A percentile compares a stretch with the other conserved stretches of the same genome.
Conservation (phyloP, 139 green algal genomes). For the Micromonas pusilla region DNA sequence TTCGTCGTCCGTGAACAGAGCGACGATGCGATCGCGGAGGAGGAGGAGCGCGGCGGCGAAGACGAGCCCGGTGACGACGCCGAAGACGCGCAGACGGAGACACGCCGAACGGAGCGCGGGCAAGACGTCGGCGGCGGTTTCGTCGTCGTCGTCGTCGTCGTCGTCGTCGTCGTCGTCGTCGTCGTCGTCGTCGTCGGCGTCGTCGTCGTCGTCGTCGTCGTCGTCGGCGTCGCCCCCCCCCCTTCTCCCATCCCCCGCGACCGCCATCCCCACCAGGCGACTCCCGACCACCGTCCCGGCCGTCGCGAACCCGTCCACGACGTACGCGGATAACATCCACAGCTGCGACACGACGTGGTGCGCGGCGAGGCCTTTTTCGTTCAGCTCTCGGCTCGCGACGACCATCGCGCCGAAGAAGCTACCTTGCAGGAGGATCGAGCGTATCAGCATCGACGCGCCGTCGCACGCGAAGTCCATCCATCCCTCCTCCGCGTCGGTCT, state of each 20-base stretch:
- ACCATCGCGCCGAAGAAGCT: background rate
- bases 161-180: no score
- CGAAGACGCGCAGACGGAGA: conserved; percentile 13
- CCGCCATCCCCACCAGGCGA: conserved; percentile 11
- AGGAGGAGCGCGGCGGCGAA: background rate
- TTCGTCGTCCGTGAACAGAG: background rate
- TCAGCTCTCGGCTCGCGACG: background rate
- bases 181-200: no score
- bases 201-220: no score
- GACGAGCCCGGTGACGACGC: conserved; percentile 1
- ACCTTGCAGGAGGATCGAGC: background rate
- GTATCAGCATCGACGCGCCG: conserved; percentile 5
- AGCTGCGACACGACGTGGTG: conserved; percentile 51
- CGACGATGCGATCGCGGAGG: background rate
- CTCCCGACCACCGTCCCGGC: conserved; percentile 56
- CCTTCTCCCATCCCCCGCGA: background rate
- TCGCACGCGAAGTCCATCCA: background rate
- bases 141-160: background rate
- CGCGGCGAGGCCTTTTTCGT: background rate
- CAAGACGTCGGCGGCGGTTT: conserved; percentile 27
- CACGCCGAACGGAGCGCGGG: conserved; percentile 5
- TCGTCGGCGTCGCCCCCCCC: background rate
- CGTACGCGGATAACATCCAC: conserved; percentile 54
- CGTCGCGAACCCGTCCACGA: conserved; percentile 61
- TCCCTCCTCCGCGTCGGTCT: background rate